phyloP scores from a whole-genome alignment of 805 yeast species.

The Saturnispora diversa region DNA sequence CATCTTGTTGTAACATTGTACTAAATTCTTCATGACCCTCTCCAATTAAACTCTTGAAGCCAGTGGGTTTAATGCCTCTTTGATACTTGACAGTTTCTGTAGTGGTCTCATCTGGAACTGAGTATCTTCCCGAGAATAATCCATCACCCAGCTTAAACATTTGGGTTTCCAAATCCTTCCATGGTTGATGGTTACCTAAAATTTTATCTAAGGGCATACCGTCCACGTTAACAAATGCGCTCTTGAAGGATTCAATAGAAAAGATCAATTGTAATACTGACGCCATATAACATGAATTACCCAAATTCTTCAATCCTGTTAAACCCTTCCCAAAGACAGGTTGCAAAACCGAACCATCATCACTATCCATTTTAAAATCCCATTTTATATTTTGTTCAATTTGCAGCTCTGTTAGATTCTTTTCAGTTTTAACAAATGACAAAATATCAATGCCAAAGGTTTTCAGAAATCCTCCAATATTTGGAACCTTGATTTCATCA shows the following conservation, averaged over 20 bases:
- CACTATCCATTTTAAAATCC: conserved; percentile 79
- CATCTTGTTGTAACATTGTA: conserved; percentile 89
- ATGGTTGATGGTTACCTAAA: conserved; percentile 40
- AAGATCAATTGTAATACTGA: conserved; percentile 72
- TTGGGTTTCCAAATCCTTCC: conserved; percentile 64
- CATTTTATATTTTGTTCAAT: conserved; percentile 88
- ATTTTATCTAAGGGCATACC: conserved; percentile 30
- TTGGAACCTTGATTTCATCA: conserved; percentile 78
- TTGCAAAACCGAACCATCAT: conserved; percentile 53
- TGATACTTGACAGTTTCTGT: conserved; percentile 47
- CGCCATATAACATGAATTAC: conserved; percentile 87
- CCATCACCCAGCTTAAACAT: conserved; percentile 77
- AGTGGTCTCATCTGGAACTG: conserved; percentile 44
- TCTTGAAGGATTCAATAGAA: conserved; percentile 33
- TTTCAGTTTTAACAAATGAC: conserved; percentile 65
- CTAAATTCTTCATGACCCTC: conserved; percentile 72
- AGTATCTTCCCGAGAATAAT: conserved; percentile 61
- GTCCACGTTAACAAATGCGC: conserved; percentile 31
- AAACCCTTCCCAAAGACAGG: conserved; percentile 70
- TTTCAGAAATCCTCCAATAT: conserved; percentile 38
- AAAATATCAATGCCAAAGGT: conserved; percentile 62
- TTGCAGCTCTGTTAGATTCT: conserved; percentile 79
- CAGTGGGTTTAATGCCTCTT: conserved; percentile 65
- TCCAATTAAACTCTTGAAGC: conserved; percentile 73
- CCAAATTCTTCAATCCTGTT: conserved; percentile 83